A percentile compares a stretch with the other conserved stretches of the same genome.
phyloP scores from a whole-genome alignment of 106 monocot genomes.

The Allium fistulosum region DNA sequence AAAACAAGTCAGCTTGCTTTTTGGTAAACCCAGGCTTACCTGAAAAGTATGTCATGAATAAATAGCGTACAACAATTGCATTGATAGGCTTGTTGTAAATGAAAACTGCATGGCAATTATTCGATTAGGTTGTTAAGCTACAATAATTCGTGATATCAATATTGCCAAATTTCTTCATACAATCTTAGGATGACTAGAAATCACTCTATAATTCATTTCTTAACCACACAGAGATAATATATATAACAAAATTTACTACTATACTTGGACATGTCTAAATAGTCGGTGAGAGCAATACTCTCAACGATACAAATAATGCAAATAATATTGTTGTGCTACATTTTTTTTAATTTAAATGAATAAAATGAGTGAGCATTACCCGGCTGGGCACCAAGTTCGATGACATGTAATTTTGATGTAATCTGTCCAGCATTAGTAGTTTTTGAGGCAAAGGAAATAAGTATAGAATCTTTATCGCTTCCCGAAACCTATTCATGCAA shows the following conservation, averaged over 20 bases:
- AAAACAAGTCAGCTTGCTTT: constrained; percentile 98
- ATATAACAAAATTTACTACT: too few relatives aligned
- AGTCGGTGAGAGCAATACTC: too few relatives aligned
- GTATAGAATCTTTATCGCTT: constrained; percentile 79
- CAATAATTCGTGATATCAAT: neutral
- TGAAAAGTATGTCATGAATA: constrained; percentile 10
- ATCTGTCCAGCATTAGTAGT: constrained; percentile 87
- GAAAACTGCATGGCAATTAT: neutral
- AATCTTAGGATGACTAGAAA: too few relatives aligned
- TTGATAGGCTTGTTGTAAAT: neutral
- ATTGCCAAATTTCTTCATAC: neutral
- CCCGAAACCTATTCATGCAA: constrained; percentile 49
- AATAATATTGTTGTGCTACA: too few relatives aligned
- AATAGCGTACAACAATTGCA: neutral
- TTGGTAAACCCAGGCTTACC: constrained; percentile 93
- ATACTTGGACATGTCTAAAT: too few relatives aligned
- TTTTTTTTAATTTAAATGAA: too few relatives aligned
- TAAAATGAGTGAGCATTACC: constrained; percentile 19
- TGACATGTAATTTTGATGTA: constrained; percentile 91
- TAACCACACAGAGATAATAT: too few relatives aligned
- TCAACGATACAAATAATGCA: too few relatives aligned
- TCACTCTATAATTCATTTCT: too few relatives aligned
- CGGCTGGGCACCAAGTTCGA: constrained; percentile 98
- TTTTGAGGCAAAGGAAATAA: constrained; percentile 95
- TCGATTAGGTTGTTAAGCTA: too few relatives aligned